Percentiles rank a stretch among this genome's conserved stretches.
These are phyloP conservation scores for Fistulina hepatica DNA, from an alignment of 1,284 basidiomycete species.

Conservation along the genomic window DNA sequence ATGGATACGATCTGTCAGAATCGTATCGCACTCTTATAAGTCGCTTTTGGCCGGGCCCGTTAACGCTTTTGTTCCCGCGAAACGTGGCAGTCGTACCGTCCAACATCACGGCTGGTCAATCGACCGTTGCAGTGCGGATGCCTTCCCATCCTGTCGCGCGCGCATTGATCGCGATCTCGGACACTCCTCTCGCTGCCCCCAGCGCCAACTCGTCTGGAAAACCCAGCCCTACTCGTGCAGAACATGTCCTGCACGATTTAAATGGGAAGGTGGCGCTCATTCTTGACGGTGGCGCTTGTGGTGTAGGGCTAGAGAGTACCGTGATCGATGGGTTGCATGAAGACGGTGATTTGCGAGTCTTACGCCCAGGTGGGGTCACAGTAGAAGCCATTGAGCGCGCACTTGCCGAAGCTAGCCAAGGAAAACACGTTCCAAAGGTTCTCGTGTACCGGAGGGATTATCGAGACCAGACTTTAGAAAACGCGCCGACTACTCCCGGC, in stretches of 20 bases:
- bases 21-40: conserved; percentile 68
- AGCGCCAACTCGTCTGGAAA: conserved; percentile 93
- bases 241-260: conserved; percentile 79
- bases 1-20: conserved; percentile 43
- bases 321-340: conserved; percentile 78
- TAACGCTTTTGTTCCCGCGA: conserved; percentile 87
- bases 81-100: conserved; percentile 44
- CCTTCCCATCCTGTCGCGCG: conserved; percentile 89
- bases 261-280: conserved; percentile 67
- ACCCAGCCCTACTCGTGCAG: conserved; percentile 88
- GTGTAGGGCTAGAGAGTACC: conserved; percentile 90
- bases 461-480: conserved; percentile 50
- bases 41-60: conserved; percentile 90
- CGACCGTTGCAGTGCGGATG: conserved; percentile 89
- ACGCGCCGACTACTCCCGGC: conserved; percentile 90
- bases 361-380: conserved; percentile 89
- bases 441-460: conserved; percentile 73
- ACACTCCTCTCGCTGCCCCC: conserved; percentile 84
- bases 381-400: conserved; percentile 76
- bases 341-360: conserved; percentile 69
- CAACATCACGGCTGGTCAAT: conserved; percentile 68
- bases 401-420: conserved; percentile 32
- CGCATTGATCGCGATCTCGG: conserved; percentile 71
- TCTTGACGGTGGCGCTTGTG: conserved; percentile 87
- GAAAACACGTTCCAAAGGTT: conserved; percentile 38